Conservation (phyloP, 2,329 filamentous ascomycete genomes). For the Stachybotrys chartarum region DNA sequence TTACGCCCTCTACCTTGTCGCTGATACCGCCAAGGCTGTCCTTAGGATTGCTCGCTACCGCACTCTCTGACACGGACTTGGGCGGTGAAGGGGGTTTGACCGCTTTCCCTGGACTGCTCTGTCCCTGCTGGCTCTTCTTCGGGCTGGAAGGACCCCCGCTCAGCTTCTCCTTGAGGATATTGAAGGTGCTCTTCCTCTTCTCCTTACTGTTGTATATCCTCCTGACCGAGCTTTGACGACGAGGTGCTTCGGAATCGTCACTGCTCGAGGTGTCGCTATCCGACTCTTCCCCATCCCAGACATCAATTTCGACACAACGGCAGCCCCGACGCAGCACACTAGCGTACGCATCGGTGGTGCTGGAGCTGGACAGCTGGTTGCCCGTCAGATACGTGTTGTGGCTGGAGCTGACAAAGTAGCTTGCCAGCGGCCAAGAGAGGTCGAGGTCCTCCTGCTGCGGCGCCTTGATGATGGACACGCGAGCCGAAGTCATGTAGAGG, state of each 20-base stretch:
- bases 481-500: conserved; percentile 47
- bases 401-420: conserved; percentile 90
- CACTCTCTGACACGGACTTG: neutral
- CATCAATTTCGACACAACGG: conserved; percentile 89
- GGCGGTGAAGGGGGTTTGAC: conserved; percentile 14
- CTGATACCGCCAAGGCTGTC: conserved; percentile 32
- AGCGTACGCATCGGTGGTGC: conserved; percentile 83
- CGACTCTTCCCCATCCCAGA: conserved; percentile 82
- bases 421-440: conserved; percentile 72
- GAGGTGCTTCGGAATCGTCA: conserved; percentile 38
- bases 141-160: conserved; percentile 14
- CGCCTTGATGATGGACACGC: conserved; percentile 34
- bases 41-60: conserved; percentile 34
- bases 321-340: conserved; percentile 77
- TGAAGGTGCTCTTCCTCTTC: conserved; percentile 54
- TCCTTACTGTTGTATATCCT: conserved; percentile 36
- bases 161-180: conserved; percentile 54
- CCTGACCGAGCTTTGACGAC: conserved; percentile 26
- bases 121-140: neutral
- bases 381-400: conserved; percentile 93
- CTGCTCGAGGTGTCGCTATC: conserved; percentile 55
- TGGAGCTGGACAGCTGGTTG: conserved; percentile 79
- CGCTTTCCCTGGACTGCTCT: neutral
- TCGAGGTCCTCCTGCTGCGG: conserved; percentile 45
- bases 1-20: conserved; percentile 14